These are phyloP conservation scores for Annulohypoxylon stygium DNA, from an alignment of 495 filamentous ascomycete genomes.

Conservation along the genomic window DNA sequence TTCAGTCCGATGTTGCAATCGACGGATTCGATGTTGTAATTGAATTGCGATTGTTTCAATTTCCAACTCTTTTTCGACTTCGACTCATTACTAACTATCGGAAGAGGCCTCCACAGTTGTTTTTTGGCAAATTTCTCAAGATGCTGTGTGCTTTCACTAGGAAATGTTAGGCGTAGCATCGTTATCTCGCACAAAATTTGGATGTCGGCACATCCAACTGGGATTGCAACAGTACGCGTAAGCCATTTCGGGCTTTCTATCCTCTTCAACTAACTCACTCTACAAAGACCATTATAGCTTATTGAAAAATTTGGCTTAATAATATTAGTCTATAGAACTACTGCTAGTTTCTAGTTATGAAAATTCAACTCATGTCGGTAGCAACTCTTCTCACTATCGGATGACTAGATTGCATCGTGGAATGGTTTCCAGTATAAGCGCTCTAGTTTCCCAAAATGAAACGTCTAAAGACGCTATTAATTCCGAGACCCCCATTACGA, in stretches of 20 bases:
- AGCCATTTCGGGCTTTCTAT: conserved; percentile 4
- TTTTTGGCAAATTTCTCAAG: conserved; percentile 12
- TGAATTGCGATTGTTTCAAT: background rate
- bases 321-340: conserved; percentile 6
- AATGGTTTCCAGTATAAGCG: background rate
- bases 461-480: conserved; percentile 13
- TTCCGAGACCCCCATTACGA: background rate
- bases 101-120: conserved; percentile 1
- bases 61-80: conserved; percentile 12
- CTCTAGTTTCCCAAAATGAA: conserved; percentile 9
- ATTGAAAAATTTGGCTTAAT: background rate
- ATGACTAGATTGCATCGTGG: background rate
- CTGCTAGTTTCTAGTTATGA: conserved; percentile 1
- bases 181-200: conserved; percentile 3
- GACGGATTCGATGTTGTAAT: conserved; percentile 13
- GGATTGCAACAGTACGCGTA: conserved; percentile 22
- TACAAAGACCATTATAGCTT: background rate
- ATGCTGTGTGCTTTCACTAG: background rate
- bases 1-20: conserved; percentile 9
- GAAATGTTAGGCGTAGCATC: background rate
- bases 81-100: conserved; percentile 3
- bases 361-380: background rate
- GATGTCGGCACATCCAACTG: conserved; percentile 17
- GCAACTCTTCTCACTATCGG: background rate
- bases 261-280: background rate